These are phyloP conservation scores for Austroboletus eburneus DNA, from an alignment of 768 basidiomycete species.

Conservation along the genomic window DNA sequence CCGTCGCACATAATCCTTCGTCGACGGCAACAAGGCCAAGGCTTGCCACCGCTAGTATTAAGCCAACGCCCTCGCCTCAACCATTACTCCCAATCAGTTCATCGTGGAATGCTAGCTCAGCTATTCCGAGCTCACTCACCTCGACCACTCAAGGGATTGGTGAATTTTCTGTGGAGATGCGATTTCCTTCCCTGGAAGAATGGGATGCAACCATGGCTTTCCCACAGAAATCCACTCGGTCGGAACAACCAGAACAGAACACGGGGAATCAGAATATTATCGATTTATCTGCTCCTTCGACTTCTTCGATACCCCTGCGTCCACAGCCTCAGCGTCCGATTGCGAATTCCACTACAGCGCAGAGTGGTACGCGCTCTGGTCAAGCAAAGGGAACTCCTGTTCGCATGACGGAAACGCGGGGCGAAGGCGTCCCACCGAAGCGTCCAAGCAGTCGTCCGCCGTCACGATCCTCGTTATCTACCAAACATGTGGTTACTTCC, in stretches of 20 bases:
- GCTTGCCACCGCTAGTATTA: slow-evolving; percentile 12
- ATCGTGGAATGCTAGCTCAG: slow-evolving; percentile 17
- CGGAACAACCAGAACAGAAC: slow-evolving; percentile 13
- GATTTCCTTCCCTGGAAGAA: slow-evolving; percentile 87
- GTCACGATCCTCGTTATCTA: slow-evolving; percentile 43
- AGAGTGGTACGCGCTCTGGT: slow-evolving; percentile 49
- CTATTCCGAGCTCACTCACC: slow-evolving; percentile 35
- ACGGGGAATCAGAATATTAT: slow-evolving; percentile 14
- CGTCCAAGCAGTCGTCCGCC: slow-evolving; percentile 18
- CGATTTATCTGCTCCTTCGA: slow-evolving; percentile 21
- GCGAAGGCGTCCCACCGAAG: slow-evolving; percentile 14
- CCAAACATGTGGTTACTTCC: slow-evolving; percentile 46
- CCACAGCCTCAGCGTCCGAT: slow-evolving; percentile 17
- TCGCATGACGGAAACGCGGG: slow-evolving; percentile 34
- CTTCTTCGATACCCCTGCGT: slow-evolving; percentile 21
- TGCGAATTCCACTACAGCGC: slow-evolving; percentile 11
- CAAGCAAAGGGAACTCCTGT: slow-evolving; percentile 52
- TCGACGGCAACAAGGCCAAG: slow-evolving; percentile 18
- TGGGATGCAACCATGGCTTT: slow-evolving; percentile 55
- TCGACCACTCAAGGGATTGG: slow-evolving; percentile 33
- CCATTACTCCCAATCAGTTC: slow-evolving; percentile 18
- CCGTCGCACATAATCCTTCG: slow-evolving; percentile 11
- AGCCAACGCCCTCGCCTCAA: slow-evolving; percentile 29
- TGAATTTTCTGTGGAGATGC: slow-evolving; percentile 55
- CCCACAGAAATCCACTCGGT: slow-evolving; percentile 19